A percentile compares a stretch with the other conserved stretches of the same genome.
These are phyloP conservation scores for Fomitopsis serialis DNA, from an alignment of 768 basidiomycete species.

Conservation along the genomic window DNA sequence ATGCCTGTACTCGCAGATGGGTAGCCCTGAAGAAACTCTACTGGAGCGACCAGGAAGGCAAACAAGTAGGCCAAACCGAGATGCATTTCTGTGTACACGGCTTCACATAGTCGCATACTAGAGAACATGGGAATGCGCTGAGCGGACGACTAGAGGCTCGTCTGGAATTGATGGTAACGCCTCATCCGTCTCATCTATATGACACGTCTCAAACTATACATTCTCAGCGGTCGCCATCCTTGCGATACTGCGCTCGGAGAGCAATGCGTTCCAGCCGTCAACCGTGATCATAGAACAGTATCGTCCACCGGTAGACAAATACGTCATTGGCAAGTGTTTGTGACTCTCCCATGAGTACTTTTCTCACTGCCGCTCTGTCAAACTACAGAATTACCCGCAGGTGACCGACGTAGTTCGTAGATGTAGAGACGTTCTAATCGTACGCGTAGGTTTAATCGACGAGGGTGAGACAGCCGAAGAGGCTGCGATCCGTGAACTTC, in stretches of 20 bases:
- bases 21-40: conserved; percentile 76
- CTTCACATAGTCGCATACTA: conserved; percentile 26
- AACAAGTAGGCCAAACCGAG: conserved; percentile 45
- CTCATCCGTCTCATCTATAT: background rate
- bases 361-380: background rate
- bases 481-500: conserved; percentile 82
- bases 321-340: conserved; percentile 55
- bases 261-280: conserved; percentile 63
- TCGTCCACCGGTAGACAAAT: conserved; percentile 78
- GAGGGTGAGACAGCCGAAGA: conserved; percentile 76
- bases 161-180: conserved; percentile 75
- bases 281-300: conserved; percentile 91
- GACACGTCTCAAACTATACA: background rate
- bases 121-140: conserved; percentile 88
- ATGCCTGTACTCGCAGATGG: conserved; percentile 70
- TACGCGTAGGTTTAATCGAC: conserved; percentile 68
- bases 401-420: conserved; percentile 17
- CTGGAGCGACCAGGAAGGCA: conserved; percentile 75
- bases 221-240: conserved; percentile 76
- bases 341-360: background rate
- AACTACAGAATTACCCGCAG: conserved; percentile 56
- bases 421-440: background rate
- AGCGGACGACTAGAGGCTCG: conserved; percentile 71
- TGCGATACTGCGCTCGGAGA: conserved; percentile 72
- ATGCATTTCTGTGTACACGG: background rate